Base-by-base conservation (phyloP, 495 filamentous ascomycete genomes). In the Podospora sp. region DNA sequence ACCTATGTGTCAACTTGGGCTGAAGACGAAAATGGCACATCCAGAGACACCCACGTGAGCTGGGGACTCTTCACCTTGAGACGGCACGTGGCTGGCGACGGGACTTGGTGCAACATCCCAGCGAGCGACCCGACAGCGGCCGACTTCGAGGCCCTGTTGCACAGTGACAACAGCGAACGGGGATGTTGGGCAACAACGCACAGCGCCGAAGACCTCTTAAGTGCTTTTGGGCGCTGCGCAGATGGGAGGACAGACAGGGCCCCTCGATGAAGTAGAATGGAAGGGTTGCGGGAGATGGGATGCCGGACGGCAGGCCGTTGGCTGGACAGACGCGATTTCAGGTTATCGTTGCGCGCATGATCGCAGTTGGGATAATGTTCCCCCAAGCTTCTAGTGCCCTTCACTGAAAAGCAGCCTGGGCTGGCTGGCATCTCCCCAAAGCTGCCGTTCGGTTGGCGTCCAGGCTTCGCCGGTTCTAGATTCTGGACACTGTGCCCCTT, bases 401-500 rank as follows among this genome's bases (percentile, higher is more conserved):
- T 46, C 40, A 18, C 40, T 11, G 40, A 46, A 46, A n/a, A 11
- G 5, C 2, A 18, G 40, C 5, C 9, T 14, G 40, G 40, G 12
- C 40, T 46, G 40, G 40, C 40, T 46, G 40, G 33, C 33, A 36
- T 36, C 33, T 36, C 40, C 40, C 40, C 21, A 16, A 62, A 36
- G 20, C 35, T 62, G 21, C 33, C 35, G 29, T 62, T 21, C 58
- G 26, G n/a, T 27, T 26, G 33, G 33, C 58, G 33, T 36, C 27
- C 27, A 20, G 36, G 27, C 6, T 24, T 35, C 63, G 33, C 27
- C 35, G 56, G 55, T n/a, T n/a, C n/a, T n/a, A n/a, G n/a, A 52
- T 40, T 60, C 21, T 58, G 59, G 56, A 63, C 71, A 70, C 68
- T 68, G 71, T 72, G 71, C 71, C 65, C 66, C 65, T 66, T 68